Percentiles rank a stretch among this genome's conserved stretches.
Evolutionary conservation across 306 rosid genomes (phyloP).

Genomic region (Trichosanthes cucumerina): DNA sequence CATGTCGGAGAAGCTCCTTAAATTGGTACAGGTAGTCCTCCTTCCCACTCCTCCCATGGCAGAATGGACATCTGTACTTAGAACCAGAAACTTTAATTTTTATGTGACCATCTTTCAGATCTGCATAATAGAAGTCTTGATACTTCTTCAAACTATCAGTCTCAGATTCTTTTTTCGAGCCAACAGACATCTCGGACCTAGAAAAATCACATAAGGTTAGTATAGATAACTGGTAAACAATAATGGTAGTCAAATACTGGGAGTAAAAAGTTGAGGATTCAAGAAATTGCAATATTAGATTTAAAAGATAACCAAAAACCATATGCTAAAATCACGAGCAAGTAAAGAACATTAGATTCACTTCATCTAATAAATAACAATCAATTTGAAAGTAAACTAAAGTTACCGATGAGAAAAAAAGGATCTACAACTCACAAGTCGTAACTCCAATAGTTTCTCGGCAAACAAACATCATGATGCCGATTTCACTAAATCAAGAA

Average conservation of each 20-base stretch:
- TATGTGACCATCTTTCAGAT: slow-evolving; percentile 28
- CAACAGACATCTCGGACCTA: slow-evolving; percentile 29
- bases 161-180: slow-evolving; percentile 6
- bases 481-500: background rate
- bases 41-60: slow-evolving; percentile 22
- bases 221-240: background rate
- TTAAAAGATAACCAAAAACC: background rate
- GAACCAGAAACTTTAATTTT: slow-evolving; percentile 29
- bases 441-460: background rate
- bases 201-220: background rate
- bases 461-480: background rate
- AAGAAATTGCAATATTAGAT: background rate
- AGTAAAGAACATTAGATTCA: background rate
- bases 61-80: slow-evolving; percentile 56
- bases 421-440: background rate
- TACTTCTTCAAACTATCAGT: slow-evolving; percentile 29
- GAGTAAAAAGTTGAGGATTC: background rate
- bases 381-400: background rate
- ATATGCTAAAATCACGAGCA: background rate
- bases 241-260: background rate
- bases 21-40: slow-evolving; percentile 10
- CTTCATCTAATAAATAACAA: background rate
- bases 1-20: slow-evolving; percentile 48
- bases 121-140: slow-evolving; percentile 21
- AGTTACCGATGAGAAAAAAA: background rate